Evolutionary conservation across 352 stramenopile genomes (phyloP), one percentile per base, ranked within the genome.

Genomic region (Phytophthora tentaculata): DNA sequence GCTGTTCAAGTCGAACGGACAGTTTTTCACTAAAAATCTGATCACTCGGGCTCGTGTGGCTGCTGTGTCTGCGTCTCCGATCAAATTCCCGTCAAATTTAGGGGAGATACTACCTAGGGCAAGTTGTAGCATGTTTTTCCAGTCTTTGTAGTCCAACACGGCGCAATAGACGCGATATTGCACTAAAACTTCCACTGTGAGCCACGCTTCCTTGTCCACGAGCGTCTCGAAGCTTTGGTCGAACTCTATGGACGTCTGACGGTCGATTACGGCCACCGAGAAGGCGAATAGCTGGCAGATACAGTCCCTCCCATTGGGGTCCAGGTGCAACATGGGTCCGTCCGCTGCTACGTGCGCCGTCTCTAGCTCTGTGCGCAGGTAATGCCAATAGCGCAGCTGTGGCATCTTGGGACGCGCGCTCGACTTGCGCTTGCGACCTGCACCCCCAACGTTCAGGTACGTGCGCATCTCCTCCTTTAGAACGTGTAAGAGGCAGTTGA

Each of bases 181-280:
- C 10, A 84, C 74, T 2, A 94, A 22, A 22, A 84, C 65, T 32
- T 82, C 66, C 45, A 93, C 69, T 28, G 75, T 85, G 43, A 88
- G 72, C 84, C 84, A 95, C 24, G 83, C 88, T 47, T 88, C 83
- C 16, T 77, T 82, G 52, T 95, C 86, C n/a, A 95, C 73, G 6
- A 64, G 67, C n/a, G 56, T 74, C 52, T 80, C 64, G 13, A 82
- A 69, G 37, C 59, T 71, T 9, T 23, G 44, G 3, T 81, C 72
- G 20, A 69, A 61, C 26, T 71, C 65, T 4, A 59, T 48, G 1
- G 53, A 56, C 16, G 54, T 65, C 16, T 76, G 71, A 12, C 81
- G 75, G 28, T 80, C 74, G 16, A 94, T 79, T 14, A 93, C 72
- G 0, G 60, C 60, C 14, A 79, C 62, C 0, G 81, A 72, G 51